phyloP scores from a whole-genome alignment of 2,329 filamentous ascomycete species.

The Fusarium tricinctum region DNA sequence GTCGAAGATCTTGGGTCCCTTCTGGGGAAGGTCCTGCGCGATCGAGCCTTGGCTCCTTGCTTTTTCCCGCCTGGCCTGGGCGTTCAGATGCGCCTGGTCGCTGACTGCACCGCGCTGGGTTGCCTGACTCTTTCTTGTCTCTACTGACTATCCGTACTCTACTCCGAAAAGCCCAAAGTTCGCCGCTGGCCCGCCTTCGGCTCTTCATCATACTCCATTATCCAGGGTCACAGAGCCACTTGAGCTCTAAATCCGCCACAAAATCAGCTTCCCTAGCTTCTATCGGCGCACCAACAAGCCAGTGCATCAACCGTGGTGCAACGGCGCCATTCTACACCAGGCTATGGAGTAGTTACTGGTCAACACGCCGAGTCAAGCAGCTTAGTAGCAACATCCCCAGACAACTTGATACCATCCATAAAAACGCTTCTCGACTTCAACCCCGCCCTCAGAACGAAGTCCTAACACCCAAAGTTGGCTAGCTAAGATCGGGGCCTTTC shows the following conservation, averaged over 20 bases:
- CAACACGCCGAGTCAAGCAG: slow-evolving; percentile 39
- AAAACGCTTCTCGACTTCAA: slow-evolving; percentile 11
- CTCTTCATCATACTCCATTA: slow-evolving; percentile 9
- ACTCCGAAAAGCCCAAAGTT: slow-evolving; percentile 11
- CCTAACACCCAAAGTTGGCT: slow-evolving; percentile 32
- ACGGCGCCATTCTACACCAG: slow-evolving; percentile 33
- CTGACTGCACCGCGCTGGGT: slow-evolving; percentile 35
- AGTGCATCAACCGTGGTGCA: slow-evolving; percentile 33
- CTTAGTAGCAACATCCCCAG: slow-evolving; percentile 19
- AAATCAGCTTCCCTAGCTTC: slow-evolving; percentile 33
- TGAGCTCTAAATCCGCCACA: slow-evolving; percentile 37
- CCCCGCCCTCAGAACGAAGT: slow-evolving; percentile 31
- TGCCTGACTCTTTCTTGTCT: not conserved
- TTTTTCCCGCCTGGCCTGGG: slow-evolving; percentile 48
- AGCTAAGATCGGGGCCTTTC: slow-evolving; percentile 33
- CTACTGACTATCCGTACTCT: slow-evolving; percentile 7
- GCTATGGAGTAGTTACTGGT: slow-evolving; percentile 10
- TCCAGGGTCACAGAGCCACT: slow-evolving; percentile 3
- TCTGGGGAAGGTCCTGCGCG: slow-evolving; percentile 41
- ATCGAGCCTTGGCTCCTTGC: slow-evolving; percentile 45
- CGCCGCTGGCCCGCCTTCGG: slow-evolving; percentile 15
- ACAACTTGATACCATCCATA: slow-evolving; percentile 20
- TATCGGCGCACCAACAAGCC: slow-evolving; percentile 33
- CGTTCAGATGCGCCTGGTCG: slow-evolving; percentile 45
- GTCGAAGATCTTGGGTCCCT: slow-evolving; percentile 18